Conservation (phyloP, 2,329 filamentous ascomycete genomes). For the Thielaviopsis cerberus region DNA sequence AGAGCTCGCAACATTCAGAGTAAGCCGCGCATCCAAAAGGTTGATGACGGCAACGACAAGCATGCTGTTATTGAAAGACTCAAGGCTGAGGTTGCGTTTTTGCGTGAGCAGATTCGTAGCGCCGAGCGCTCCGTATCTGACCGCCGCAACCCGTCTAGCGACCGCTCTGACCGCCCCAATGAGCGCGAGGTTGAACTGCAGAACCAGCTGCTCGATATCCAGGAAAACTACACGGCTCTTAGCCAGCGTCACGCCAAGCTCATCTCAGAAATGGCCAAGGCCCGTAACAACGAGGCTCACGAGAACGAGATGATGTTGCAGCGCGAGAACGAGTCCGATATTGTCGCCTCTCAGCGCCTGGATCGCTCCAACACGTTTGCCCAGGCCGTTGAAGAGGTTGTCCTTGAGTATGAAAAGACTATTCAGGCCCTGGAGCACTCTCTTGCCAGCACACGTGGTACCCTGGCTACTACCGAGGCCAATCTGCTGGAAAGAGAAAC, state of each 20-base stretch:
- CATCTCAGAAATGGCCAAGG: constrained; percentile 81
- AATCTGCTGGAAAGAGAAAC: constrained; percentile 80
- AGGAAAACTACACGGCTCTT: constrained; percentile 85
- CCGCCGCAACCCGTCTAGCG: constrained; percentile 36
- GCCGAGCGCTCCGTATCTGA: constrained; percentile 47
- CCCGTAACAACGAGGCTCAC: constrained; percentile 48
- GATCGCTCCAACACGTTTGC: constrained; percentile 93
- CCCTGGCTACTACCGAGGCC: constrained; percentile 70
- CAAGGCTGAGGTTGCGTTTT: constrained; percentile 80
- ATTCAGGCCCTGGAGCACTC: constrained; percentile 87
- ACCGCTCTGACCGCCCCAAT: constrained; percentile 59
- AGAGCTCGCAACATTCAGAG: constrained; percentile 90
- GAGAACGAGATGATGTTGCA: constrained; percentile 31
- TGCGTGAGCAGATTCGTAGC: constrained; percentile 82
- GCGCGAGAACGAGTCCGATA: constrained; percentile 31
- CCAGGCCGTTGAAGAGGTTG: constrained; percentile 85
- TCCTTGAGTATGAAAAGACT: constrained; percentile 95
- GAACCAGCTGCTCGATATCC: constrained; percentile 76
- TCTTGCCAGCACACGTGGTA: constrained; percentile 69
- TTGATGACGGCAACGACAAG: constrained; percentile 73
- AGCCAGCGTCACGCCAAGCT: constrained; percentile 89
- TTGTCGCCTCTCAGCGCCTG: constrained; percentile 62
- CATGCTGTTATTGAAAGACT: constrained; percentile 83
- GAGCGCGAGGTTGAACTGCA: constrained; percentile 81
- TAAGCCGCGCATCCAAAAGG: constrained; percentile 87